phyloP scores from a whole-genome alignment of 805 yeast genomes.

The Saccharomycopsis amapae region DNA sequence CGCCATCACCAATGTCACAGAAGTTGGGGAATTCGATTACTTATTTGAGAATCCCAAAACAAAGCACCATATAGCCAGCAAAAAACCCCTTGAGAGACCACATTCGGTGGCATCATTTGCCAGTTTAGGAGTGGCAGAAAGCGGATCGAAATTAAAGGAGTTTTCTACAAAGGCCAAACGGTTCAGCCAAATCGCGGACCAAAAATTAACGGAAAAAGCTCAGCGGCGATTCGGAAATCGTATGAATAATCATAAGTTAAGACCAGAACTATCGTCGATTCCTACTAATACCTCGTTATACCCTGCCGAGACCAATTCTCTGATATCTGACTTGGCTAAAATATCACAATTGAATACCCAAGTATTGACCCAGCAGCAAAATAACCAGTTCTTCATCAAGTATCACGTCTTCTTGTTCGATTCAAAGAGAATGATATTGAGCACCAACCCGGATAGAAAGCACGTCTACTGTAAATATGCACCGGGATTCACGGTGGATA shows the following conservation, averaged over 20 bases:
- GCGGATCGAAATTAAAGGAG: neutral
- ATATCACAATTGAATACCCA: neutral
- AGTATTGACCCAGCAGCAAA: slow-evolving; percentile 10
- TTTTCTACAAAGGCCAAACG: slow-evolving; percentile 14
- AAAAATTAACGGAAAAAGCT: slow-evolving; percentile 1
- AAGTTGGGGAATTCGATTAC: no score
- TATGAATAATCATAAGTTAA: neutral
- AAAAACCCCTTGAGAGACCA: no score
- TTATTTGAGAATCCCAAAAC: no score
- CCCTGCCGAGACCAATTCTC: neutral
- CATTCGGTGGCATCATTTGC: neutral
- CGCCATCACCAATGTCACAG: no score
- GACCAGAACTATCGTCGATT: neutral
- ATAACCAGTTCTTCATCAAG: slow-evolving; percentile 43
- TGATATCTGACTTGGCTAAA: neutral
- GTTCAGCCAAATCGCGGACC: slow-evolving; percentile 16
- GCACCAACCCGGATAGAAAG: slow-evolving; percentile 59
- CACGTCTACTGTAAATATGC: slow-evolving; percentile 54
- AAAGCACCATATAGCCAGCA: no score
- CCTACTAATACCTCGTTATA: neutral
- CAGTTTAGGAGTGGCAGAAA: neutral
- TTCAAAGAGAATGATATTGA: slow-evolving; percentile 37
- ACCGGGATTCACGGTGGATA: slow-evolving; percentile 53
- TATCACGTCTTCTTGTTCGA: slow-evolving; percentile 54
- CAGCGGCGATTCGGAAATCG: no score